These are phyloP conservation scores for Plasmodium inui DNA, from an alignment of 169 alveolate genomes.

Conservation along the genomic window DNA sequence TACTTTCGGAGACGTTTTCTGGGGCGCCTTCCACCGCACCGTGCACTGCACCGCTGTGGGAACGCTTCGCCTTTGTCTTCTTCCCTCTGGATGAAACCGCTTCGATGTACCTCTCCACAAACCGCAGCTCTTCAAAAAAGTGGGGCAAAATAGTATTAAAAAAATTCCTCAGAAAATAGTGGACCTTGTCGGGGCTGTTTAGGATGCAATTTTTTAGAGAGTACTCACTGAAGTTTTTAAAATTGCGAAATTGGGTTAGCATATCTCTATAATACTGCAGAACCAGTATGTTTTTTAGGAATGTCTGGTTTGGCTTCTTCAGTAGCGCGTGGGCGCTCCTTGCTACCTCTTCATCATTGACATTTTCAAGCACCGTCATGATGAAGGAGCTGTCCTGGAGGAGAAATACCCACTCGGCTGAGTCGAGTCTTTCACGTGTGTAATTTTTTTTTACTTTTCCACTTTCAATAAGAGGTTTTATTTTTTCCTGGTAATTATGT, in stretches of 20 bases:
- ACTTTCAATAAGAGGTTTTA: slow-evolving; percentile 45
- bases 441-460: slow-evolving; percentile 1
- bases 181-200: slow-evolving; percentile 48
- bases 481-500: slow-evolving; percentile 49
- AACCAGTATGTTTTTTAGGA: slow-evolving; percentile 54
- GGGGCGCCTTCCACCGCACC: neutral
- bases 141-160: slow-evolving; percentile 35
- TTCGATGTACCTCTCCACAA: slow-evolving; percentile 43
- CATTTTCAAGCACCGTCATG: slow-evolving; percentile 63
- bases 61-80: neutral
- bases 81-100: neutral
- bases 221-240: slow-evolving; percentile 57
- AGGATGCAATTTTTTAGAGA: slow-evolving; percentile 66
- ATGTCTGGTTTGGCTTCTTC: slow-evolving; percentile 24
- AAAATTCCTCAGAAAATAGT: slow-evolving; percentile 32
- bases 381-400: slow-evolving; percentile 42
- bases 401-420: slow-evolving; percentile 31
- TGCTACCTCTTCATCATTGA: slow-evolving; percentile 20
- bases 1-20: neutral
- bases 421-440: neutral
- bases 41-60: neutral
- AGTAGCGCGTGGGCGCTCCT: slow-evolving; percentile 1
- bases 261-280: slow-evolving; percentile 70
- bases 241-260: slow-evolving; percentile 40
- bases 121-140: slow-evolving; percentile 43